These are phyloP conservation scores for Suillus variegatus DNA, from an alignment of 768 basidiomycete species.

Conservation along the genomic window DNA sequence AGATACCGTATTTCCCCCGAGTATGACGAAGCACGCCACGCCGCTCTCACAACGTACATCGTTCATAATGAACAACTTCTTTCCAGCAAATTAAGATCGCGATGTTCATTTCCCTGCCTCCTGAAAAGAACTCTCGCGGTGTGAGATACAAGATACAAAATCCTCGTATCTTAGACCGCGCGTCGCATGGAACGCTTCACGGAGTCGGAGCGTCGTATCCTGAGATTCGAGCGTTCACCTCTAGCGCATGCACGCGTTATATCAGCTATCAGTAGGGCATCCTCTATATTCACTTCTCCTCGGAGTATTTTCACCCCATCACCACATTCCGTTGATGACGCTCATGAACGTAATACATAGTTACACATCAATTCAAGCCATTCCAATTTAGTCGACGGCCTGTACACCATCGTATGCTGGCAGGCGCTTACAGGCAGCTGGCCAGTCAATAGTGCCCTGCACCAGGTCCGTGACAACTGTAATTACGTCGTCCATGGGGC, in stretches of 20 bases:
- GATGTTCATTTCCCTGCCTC: neutral
- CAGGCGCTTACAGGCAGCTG: slow-evolving; percentile 66
- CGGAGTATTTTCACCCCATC: slow-evolving; percentile 14
- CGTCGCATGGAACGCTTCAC: neutral
- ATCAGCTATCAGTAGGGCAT: slow-evolving; percentile 10
- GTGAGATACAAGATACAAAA: neutral
- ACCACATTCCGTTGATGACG: slow-evolving; percentile 1
- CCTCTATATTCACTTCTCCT: slow-evolving; percentile 15
- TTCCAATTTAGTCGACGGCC: slow-evolving; percentile 54
- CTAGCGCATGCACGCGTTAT: neutral
- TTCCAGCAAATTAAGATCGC: neutral
- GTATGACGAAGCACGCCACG: slow-evolving; percentile 1
- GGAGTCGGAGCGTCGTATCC: slow-evolving; percentile 1
- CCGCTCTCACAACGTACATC: neutral
- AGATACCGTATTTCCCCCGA: neutral
- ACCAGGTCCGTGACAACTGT: slow-evolving; percentile 77
- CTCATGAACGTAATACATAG: neutral
- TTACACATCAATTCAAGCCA: neutral
- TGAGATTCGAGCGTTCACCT: neutral
- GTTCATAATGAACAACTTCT: slow-evolving; percentile 1
- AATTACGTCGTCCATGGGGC: slow-evolving; percentile 86
- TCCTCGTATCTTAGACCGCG: slow-evolving; percentile 1
- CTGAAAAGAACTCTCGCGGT: neutral
- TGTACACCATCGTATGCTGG: slow-evolving; percentile 89
- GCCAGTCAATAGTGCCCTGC: slow-evolving; percentile 75